Evolutionary conservation across 2,329 filamentous ascomycete species (phyloP), one percentile per base, ranked within the genome.

Genomic region (Colletotrichum chrysophilum): DNA sequence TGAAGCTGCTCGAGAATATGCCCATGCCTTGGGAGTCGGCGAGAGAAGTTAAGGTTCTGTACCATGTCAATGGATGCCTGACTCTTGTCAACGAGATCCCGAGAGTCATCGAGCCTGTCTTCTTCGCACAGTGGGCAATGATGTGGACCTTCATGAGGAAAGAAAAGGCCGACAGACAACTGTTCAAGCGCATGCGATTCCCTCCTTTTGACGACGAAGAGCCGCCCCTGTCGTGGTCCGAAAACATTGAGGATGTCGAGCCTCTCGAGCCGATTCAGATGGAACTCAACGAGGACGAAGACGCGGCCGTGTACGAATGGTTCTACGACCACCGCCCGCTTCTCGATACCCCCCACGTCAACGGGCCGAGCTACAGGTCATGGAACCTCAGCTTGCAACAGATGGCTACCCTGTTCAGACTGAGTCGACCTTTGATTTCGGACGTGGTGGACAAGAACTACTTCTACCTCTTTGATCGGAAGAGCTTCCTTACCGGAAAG

Each of bases 61-160:
- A 99, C 84, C 97, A 99, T 83, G 96, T 98, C 81, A 99, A 99
- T 82, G 97, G 97, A 34, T 99, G 97, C 82, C 86, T 99, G 86
- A 99, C 97, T 3, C 87, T 99, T 71, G 97, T 99, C 81, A 99
- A 99, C 84, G 97, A 99, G 87, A 95, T 94, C 8, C 97, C 97
- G 16, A 92, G 97, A 80, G 97, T 99, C 71, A 98, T 99, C 81
- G 97, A 98, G 83, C 97, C 97, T 0, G 95, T 99, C 5, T 99
- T 98, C 85, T 96, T 98, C 83, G 97, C 97, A 73, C 97, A 99
- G 84, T 99, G 97, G 97, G 97, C 97, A 14, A 98, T 96, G 70
- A 99, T 99, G 97, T 99, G 97, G 97, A 93, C 98, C 30, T 95
- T 94, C 60, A 99, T 99, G 97, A 93, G 97, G 80, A 94, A 97